Evolutionary conservation across 140 eudicot genomes (phyloP).

Genomic region (Stevia rebaudiana): DNA sequence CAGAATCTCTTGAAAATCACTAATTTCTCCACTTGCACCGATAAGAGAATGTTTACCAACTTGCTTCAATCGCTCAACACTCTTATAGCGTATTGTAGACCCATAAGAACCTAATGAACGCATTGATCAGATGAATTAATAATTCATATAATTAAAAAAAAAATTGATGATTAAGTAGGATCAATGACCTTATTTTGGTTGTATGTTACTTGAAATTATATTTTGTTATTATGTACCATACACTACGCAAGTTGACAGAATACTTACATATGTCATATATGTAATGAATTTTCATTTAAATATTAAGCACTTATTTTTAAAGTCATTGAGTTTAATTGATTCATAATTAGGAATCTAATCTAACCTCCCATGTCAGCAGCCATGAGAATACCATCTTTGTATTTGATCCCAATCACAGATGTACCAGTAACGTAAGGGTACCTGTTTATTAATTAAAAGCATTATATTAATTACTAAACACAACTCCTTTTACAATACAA

Average conservation of each 20-base stretch:
- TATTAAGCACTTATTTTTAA: background rate
- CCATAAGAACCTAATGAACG: conserved; percentile 76
- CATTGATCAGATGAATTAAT: background rate
- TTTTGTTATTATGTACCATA: background rate
- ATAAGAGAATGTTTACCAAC: conserved; percentile 88
- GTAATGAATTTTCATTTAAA: background rate
- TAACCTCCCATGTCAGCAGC: conserved; percentile 99
- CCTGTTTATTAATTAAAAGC: conserved; percentile 39
- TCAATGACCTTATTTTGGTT: background rate
- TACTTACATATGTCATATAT: background rate
- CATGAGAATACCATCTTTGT: conserved; percentile 91
- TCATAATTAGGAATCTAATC: conserved; percentile 4
- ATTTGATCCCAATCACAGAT: conserved; percentile 79
- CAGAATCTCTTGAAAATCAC: conserved; percentile 88
- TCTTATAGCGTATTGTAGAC: conserved; percentile 79
- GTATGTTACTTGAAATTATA: background rate
- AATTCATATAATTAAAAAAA: background rate
- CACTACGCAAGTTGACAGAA: background rate
- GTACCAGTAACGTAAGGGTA: conserved; percentile 91
- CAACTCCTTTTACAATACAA: background rate
- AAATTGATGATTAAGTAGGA: background rate
- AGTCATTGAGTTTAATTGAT: background rate
- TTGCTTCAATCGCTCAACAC: conserved; percentile 69
- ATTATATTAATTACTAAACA: background rate
- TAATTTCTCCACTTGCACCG: conserved; percentile 97